These are phyloP conservation scores for Barnettozyma californica DNA, from an alignment of 805 yeast genomes.

Conservation along the genomic window DNA sequence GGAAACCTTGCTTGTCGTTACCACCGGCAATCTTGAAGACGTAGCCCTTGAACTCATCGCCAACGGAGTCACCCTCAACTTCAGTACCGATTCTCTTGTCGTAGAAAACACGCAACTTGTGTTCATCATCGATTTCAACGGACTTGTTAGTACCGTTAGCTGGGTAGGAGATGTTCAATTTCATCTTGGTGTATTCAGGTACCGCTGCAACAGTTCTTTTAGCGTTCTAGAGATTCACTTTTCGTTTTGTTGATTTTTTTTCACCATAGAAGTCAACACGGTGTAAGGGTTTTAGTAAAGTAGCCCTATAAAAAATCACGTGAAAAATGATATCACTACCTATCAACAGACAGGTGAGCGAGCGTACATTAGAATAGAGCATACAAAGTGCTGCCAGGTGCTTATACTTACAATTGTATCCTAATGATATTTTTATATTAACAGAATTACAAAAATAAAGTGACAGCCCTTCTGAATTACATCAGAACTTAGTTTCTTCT, in stretches of 20 bases:
- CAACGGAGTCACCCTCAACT: constrained; percentile 97
- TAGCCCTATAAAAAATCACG: neutral
- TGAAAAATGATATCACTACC: too few species aligned
- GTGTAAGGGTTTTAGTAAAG: constrained; percentile 6
- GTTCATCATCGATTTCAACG: constrained; percentile 98
- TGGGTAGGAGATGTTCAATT: constrained; percentile 97
- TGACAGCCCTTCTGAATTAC: constrained; percentile 6
- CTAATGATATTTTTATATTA: constrained; percentile 19
- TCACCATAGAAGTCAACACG: neutral
- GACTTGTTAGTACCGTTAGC: constrained; percentile 99
- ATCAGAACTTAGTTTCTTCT: constrained; percentile 25
- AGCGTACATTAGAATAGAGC: constrained; percentile 2
- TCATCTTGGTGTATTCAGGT: constrained; percentile 7
- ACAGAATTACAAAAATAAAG: constrained; percentile 18
- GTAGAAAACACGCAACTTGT: constrained; percentile 96
- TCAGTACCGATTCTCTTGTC: constrained; percentile 99
- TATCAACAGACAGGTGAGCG: neutral
- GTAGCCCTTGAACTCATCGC: constrained; percentile 99
- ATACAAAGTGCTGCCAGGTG: neutral
- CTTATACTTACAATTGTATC: neutral
- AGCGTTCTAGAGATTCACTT: neutral
- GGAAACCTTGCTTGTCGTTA: constrained; percentile 99
- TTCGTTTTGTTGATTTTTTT: constrained; percentile 5
- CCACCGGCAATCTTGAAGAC: constrained; percentile 98
- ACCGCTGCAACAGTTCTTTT: neutral